phyloP scores from a whole-genome alignment of 352 stramenopile genomes.

The Sclerospora graminicola region DNA sequence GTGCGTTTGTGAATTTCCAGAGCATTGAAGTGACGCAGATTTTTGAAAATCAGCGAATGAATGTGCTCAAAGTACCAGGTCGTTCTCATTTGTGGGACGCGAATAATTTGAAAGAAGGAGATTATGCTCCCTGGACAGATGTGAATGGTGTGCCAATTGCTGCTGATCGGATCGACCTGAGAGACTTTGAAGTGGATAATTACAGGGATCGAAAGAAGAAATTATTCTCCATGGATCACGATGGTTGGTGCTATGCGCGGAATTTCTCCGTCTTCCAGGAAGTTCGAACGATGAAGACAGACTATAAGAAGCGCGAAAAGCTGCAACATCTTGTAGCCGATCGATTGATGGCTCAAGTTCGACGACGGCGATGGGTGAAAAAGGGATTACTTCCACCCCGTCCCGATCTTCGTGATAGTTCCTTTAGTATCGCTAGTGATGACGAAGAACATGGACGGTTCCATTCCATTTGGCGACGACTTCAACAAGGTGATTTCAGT shows the following conservation, averaged over 20 bases:
- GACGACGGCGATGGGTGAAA: slow-evolving; percentile 67
- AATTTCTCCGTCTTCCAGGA: slow-evolving; percentile 86
- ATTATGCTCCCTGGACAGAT: slow-evolving; percentile 81
- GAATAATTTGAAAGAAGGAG: slow-evolving; percentile 66
- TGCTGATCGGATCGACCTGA: slow-evolving; percentile 58
- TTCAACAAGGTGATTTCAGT: slow-evolving; percentile 55
- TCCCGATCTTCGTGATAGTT: slow-evolving; percentile 33
- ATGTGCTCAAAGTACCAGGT: slow-evolving; percentile 57
- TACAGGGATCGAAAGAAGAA: slow-evolving; percentile 75
- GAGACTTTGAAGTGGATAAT: slow-evolving; percentile 71
- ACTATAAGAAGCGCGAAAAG: slow-evolving; percentile 72
- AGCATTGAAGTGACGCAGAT: slow-evolving; percentile 77
- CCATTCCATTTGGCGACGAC: slow-evolving; percentile 55
- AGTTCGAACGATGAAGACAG: slow-evolving; percentile 62
- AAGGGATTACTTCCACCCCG: slow-evolving; percentile 35
- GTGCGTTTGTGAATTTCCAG: slow-evolving; percentile 63
- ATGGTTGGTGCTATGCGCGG: slow-evolving; percentile 79
- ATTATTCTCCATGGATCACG: slow-evolving; percentile 78
- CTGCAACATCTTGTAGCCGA: slow-evolving; percentile 81
- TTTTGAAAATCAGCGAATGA: slow-evolving; percentile 83
- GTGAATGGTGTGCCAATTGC: slow-evolving; percentile 78
- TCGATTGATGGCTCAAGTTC: slow-evolving; percentile 74
- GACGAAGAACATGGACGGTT: slow-evolving; percentile 60
- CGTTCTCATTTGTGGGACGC: slow-evolving; percentile 63
- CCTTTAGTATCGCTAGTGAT: slow-evolving; percentile 45